These are phyloP conservation scores for Sporothrix inflata DNA, from an alignment of 2,329 filamentous ascomycete species.

Conservation along the genomic window DNA sequence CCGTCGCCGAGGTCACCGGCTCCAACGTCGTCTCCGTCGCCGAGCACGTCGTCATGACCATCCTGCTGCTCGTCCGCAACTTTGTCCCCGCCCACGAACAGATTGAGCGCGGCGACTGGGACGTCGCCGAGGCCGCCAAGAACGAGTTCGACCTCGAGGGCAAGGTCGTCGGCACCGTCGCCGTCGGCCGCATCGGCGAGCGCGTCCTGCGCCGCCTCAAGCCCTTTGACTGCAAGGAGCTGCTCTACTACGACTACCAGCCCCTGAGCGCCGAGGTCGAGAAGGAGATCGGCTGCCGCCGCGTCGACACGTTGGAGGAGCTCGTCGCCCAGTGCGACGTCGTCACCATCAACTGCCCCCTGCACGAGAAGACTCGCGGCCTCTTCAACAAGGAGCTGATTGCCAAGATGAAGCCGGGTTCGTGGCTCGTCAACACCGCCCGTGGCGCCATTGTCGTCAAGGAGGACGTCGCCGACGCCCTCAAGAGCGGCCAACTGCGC, in stretches of 20 bases:
- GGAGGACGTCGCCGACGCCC: slow-evolving; percentile 93
- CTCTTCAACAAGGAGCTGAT: slow-evolving; percentile 98
- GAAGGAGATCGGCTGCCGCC: slow-evolving; percentile 92
- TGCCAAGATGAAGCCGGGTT: slow-evolving; percentile 97
- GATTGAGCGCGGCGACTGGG: slow-evolving; percentile 86
- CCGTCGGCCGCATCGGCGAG: slow-evolving; percentile 96
- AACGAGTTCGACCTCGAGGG: slow-evolving; percentile 96
- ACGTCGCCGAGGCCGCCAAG: slow-evolving; percentile 95
- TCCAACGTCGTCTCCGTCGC: slow-evolving; percentile 98
- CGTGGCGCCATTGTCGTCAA: slow-evolving; percentile 99
- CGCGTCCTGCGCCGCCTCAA: slow-evolving; percentile 94
- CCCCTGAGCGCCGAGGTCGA: slow-evolving; percentile 82
- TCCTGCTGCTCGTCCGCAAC: slow-evolving; percentile 93
- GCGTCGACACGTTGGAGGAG: slow-evolving; percentile 88
- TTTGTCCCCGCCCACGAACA: slow-evolving; percentile 97
- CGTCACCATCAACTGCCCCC: slow-evolving; percentile 98
- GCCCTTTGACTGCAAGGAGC: slow-evolving; percentile 99
- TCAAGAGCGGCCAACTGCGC: slow-evolving; percentile 88
- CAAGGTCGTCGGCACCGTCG: slow-evolving; percentile 98
- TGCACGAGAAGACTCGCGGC: slow-evolving; percentile 96
- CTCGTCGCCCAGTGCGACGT: slow-evolving; percentile 93
- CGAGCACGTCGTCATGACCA: slow-evolving; percentile 99
- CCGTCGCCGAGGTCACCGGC: slow-evolving; percentile 95
- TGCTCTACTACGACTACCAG: slow-evolving; percentile 99
- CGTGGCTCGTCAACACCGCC: slow-evolving; percentile 98